Base-by-base conservation (phyloP, 140 eudicot species). In the Ambrosia hybrid region DNA sequence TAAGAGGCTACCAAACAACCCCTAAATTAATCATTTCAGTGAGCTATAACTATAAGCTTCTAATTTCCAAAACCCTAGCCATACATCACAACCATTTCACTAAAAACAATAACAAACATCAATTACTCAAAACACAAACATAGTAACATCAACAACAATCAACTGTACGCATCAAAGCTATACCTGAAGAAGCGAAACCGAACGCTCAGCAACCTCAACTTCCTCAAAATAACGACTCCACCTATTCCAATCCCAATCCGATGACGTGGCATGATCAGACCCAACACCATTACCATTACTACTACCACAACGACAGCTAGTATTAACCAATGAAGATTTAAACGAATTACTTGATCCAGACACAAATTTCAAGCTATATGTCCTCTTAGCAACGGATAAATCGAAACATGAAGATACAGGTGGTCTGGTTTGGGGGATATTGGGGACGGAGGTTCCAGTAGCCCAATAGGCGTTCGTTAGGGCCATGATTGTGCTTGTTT, bases 211-310 rank as follows among this genome's bases (percentile, higher is more conserved):
- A 46, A 90, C 97, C 76, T 93, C 97, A 45, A 94, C 79, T 67
- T 94, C 90, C 15, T 94, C 56, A 67, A 94, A 94, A 82, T 94
- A 89, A 46, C 97, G 87, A 5, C 79, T 84, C 99, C 99, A 94
- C 41, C 86, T 80, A 72, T 74, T 88, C 99, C 99, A 94, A 81
- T 90, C 99, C 99, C 99, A 94, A 39, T 84, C 96, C 10, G 83
- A 77, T 4, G 88, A 85, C 46, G 78, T 71, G 60, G 78, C 75
- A 62, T 49, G 67, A 56, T 78, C 64, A 36, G 82, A 52, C n/a
- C 14, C 48, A 36, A 8, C 55, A 9, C 46, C 60, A 57, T 65
- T 70, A 41, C 46, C 67, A 33, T 48, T n/a, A n/a, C n/a, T n/a
- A 34, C 53, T 56, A 67, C 75, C 70, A 67, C 92, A 87, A 7